These are phyloP conservation scores for Petrea volubilis DNA, from an alignment of 257 asterid genomes.

Conservation along the genomic window DNA sequence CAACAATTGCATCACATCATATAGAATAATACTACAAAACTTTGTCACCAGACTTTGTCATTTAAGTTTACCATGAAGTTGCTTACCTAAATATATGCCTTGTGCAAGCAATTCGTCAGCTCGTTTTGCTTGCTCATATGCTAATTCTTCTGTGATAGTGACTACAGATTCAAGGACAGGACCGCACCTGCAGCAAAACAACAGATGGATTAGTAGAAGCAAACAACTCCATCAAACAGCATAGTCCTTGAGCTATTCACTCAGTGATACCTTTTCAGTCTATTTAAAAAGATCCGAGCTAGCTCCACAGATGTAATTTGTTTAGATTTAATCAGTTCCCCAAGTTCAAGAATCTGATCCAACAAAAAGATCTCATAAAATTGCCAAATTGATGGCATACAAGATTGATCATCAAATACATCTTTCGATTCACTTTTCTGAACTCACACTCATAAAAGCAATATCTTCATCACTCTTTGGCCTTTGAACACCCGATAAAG, in stretches of 20 bases:
- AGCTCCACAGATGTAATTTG: constrained; percentile 82
- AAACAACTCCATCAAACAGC: not conserved
- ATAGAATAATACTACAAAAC: not conserved
- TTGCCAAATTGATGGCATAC: not conserved
- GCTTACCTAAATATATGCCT: constrained; percentile 67
- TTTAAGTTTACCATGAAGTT: not conserved
- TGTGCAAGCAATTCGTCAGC: constrained; percentile 75
- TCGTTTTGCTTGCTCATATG: constrained; percentile 71
- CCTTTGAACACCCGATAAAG: constrained; percentile 47
- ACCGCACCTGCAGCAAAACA: constrained; percentile 53
- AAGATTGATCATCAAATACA: not conserved
- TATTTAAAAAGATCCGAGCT: constrained; percentile 52
- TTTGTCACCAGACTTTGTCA: not conserved
- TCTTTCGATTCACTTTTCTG: not conserved
- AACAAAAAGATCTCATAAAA: constrained; percentile 13
- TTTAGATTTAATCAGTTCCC: constrained; percentile 68
- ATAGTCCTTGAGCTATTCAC: not conserved
- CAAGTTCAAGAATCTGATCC: constrained; percentile 79
- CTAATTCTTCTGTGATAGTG: constrained; percentile 88
- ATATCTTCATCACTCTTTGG: constrained; percentile 73
- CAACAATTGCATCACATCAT: no score
- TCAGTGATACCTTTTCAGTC: constrained; percentile 66
- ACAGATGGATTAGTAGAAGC: not conserved
- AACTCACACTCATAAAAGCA: constrained; percentile 85
- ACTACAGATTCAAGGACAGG: constrained; percentile 84